Evolutionary conservation across 805 yeast species (phyloP), one percentile per base, ranked within the genome.

Genomic region (Candida silvicultrix): DNA sequence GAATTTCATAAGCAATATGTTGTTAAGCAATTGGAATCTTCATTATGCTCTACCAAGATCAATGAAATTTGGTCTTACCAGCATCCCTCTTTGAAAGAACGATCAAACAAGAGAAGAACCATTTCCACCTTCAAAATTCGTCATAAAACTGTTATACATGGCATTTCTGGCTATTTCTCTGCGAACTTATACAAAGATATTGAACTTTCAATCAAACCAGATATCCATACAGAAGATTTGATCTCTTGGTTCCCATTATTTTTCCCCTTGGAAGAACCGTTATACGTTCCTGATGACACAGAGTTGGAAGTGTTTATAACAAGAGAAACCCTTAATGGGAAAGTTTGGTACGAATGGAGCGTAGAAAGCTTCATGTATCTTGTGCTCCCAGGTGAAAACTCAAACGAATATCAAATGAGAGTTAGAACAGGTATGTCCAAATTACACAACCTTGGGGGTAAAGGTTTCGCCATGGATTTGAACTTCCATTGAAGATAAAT

Each of bases 141-240:
- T 15, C 64, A 73, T 29, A 70, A 75, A 44, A 77, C 84, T 2
- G 74, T 73, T 18, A 61, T 87, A 3, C 90, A 88, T 60, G 96
- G 92, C 0, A 60, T 89, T 32, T 68, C 80, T 4, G 97, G 97
- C 0, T 81, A 70, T 57, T 90, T 90, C 57, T 73, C 72, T n/a
- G 81, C 94, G 0, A 74, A 65, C 2, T 69, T 89, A n/a, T 86
- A 80, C 59, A 77, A 74, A 1, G 83, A 79, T 41, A 68, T 81
- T 21, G 46, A 45, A 23, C 66, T 86, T 5, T 75, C 84, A 25
- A 81, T 75, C 15, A 63, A 67, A 29, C 80, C 81, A 1, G 68
- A 63, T 18, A 58, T 52, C 5, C 69, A 65, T 34, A 67, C 84
- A 2, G 56, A 67, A 2, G 72, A 71, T 46, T 55, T 81, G 55